phyloP scores from a whole-genome alignment of 148 eudicot species.

The Vaccinium macrocarpon region DNA sequence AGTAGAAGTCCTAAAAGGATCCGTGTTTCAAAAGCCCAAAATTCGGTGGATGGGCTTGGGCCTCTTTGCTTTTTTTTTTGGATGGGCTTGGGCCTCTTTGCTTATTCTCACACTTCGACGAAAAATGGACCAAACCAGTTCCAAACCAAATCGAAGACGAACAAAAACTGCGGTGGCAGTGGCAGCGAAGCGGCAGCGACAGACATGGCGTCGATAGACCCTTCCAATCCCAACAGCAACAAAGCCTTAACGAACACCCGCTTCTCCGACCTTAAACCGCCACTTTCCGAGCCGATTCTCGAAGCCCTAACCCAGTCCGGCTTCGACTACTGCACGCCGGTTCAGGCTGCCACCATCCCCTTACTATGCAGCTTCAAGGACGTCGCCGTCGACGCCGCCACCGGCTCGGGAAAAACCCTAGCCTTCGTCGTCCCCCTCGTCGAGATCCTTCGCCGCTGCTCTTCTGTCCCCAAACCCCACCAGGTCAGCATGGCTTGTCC shows the following conservation, averaged over 20 bases:
- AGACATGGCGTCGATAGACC: constrained; percentile 20
- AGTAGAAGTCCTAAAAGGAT: too few relatives aligned
- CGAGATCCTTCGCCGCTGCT: constrained; percentile 67
- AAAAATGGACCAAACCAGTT: too few relatives aligned
- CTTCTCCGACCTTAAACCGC: constrained; percentile 74
- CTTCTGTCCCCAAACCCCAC: constrained; percentile 54
- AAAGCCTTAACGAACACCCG: constrained; percentile 65
- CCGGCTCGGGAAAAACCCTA: constrained; percentile 94
- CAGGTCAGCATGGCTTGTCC: constrained; percentile 38
- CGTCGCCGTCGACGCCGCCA: constrained; percentile 96
- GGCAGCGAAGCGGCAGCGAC: constrained; percentile 4
- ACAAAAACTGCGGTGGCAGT: constrained; percentile 8
- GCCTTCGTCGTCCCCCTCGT: constrained; percentile 78
- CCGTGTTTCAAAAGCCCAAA: too few relatives aligned
- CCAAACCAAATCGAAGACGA: background rate
- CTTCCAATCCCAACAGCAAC: constrained; percentile 40
- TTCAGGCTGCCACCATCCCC: constrained; percentile 90
- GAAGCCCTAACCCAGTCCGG: constrained; percentile 54
- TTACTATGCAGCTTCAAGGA: constrained; percentile 66
- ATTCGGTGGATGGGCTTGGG: too few relatives aligned
- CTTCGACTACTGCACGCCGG: constrained; percentile 83
- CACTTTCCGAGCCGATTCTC: constrained; percentile 57
- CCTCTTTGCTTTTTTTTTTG: too few relatives aligned
- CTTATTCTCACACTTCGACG: too few relatives aligned
- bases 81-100: too few relatives aligned